These are phyloP conservation scores for Fusarium ramigenum DNA, from an alignment of 2,329 filamentous ascomycete species.

Conservation along the genomic window DNA sequence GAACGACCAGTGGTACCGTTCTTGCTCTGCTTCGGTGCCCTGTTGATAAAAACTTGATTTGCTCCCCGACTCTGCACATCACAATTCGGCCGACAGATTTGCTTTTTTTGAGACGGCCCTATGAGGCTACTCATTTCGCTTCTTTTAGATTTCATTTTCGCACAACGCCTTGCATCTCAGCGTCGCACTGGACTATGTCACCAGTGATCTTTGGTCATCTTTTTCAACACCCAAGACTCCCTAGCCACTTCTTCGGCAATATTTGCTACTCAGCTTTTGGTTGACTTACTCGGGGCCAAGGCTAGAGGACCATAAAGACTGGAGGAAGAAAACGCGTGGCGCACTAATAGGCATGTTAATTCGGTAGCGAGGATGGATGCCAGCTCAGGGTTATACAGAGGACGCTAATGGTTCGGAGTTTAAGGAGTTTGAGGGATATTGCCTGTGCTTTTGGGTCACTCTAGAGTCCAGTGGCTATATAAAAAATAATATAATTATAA, in stretches of 20 bases:
- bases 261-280: constrained; percentile 22
- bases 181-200: neutral
- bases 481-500: neutral
- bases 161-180: neutral
- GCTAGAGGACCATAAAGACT: constrained; percentile 17
- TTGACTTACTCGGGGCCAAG: constrained; percentile 26
- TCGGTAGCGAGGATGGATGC: constrained; percentile 14
- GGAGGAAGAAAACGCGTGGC: constrained; percentile 23
- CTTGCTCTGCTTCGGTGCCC: neutral
- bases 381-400: constrained; percentile 2
- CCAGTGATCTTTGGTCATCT: neutral
- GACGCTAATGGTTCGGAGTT: constrained; percentile 1
- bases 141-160: constrained; percentile 12
- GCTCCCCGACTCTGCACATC: neutral
- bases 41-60: neutral
- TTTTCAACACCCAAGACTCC: constrained; percentile 9
- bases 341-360: constrained; percentile 22
- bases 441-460: neutral
- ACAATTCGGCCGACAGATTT: neutral
- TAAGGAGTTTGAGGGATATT: neutral
- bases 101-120: neutral
- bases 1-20: neutral
- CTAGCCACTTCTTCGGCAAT: constrained; percentile 4
- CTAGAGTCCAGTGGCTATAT: constrained; percentile 1
- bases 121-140: neutral